Evolutionary conservation across 2,329 filamentous ascomycete species (phyloP).

Genomic region (Trichoderma breve): DNA sequence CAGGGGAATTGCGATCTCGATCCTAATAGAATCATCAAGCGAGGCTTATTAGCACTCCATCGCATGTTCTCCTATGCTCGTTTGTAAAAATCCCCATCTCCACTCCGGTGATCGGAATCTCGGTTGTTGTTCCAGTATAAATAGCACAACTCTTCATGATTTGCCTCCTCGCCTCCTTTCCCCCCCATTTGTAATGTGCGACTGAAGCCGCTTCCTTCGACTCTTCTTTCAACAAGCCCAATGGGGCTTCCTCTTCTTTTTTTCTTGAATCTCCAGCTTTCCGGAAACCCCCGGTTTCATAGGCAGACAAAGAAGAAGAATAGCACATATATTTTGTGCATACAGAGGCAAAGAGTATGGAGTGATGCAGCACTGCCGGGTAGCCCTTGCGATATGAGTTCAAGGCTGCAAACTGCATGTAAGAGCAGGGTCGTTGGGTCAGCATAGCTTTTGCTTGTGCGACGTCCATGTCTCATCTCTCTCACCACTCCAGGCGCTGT

Average conservation of each 20-base stretch:
- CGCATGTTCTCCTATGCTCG: background rate
- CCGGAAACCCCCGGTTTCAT: background rate
- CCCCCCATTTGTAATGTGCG: background rate
- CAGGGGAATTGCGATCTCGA: background rate
- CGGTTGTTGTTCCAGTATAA: background rate
- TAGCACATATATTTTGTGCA: background rate
- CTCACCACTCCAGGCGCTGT: conserved; percentile 42
- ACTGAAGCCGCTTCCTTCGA: background rate
- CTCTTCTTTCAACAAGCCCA: background rate
- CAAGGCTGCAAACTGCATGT: background rate
- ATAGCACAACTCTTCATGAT: background rate
- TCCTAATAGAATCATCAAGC: background rate
- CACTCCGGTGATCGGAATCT: background rate
- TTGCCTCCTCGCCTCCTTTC: background rate
- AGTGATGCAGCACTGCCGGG: background rate
- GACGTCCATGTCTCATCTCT: background rate
- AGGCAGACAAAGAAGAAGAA: background rate
- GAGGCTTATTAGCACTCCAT: background rate
- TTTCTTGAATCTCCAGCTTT: background rate
- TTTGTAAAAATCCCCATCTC: background rate
- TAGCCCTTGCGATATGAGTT: background rate
- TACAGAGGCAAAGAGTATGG: background rate
- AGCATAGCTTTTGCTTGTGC: background rate
- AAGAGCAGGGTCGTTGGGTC: background rate
- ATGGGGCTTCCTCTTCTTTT: background rate